phyloP scores from a whole-genome alignment of 1,139 yeast species.

The Debaryomyces fabryi region DNA sequence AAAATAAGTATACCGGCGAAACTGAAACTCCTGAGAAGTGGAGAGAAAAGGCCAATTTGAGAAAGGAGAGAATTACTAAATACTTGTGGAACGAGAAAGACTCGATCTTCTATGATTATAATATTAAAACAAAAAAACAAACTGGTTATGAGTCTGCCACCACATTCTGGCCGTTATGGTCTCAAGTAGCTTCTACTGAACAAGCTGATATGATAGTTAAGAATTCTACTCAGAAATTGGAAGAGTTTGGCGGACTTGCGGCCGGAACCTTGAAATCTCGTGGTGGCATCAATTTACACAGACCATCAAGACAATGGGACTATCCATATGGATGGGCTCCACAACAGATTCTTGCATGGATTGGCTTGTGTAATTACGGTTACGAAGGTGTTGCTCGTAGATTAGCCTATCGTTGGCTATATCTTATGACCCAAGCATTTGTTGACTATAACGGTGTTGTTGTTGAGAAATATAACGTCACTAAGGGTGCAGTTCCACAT shows the following conservation, averaged over 20 bases:
- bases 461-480: slow-evolving; percentile 93
- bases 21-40: slow-evolving; percentile 60
- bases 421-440: slow-evolving; percentile 87
- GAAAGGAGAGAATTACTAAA: slow-evolving; percentile 62
- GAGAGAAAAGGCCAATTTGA: slow-evolving; percentile 55
- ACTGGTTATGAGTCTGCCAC: slow-evolving; percentile 85
- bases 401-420: slow-evolving; percentile 84
- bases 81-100: slow-evolving; percentile 85
- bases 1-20: slow-evolving; percentile 24
- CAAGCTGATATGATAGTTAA: slow-evolving; percentile 71
- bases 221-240: slow-evolving; percentile 69
- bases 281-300: slow-evolving; percentile 66
- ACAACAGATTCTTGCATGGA: slow-evolving; percentile 94
- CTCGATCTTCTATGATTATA: slow-evolving; percentile 84
- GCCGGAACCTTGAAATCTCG: slow-evolving; percentile 81
- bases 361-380: slow-evolving; percentile 77
- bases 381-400: slow-evolving; percentile 67
- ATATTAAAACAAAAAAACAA: slow-evolving; percentile 58
- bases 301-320: slow-evolving; percentile 97
- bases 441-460: slow-evolving; percentile 95
- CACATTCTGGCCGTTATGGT: slow-evolving; percentile 91
- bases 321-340: slow-evolving; percentile 99
- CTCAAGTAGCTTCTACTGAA: slow-evolving; percentile 68
- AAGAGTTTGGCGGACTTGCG: slow-evolving; percentile 85
- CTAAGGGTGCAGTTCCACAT: slow-evolving; percentile 82